phyloP scores from a whole-genome alignment of 768 basidiomycete species.

The Boletus rubropictus region DNA sequence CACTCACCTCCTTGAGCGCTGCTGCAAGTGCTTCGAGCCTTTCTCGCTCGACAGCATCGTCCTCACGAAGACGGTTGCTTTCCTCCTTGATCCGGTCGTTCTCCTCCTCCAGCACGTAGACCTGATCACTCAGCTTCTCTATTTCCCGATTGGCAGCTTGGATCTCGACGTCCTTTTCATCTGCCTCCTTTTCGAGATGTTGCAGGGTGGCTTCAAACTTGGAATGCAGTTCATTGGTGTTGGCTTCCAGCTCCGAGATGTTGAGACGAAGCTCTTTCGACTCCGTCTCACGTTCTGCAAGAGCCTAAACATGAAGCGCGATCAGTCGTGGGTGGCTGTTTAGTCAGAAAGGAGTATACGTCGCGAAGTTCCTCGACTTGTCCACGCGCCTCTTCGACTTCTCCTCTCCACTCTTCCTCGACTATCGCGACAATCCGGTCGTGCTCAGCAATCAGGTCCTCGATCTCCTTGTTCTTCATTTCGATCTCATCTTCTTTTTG shows the following conservation, averaged over 20 bases:
- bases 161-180: constrained; percentile 76
- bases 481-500: constrained; percentile 86
- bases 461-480: constrained; percentile 68
- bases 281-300: constrained; percentile 76
- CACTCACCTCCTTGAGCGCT: constrained; percentile 74
- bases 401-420: constrained; percentile 83
- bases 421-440: constrained; percentile 65
- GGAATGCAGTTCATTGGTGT: constrained; percentile 59
- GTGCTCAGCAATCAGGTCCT: constrained; percentile 72
- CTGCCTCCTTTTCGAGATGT: constrained; percentile 72
- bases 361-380: constrained; percentile 78
- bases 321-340: not conserved
- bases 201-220: constrained; percentile 72
- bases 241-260: constrained; percentile 69
- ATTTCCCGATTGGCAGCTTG: constrained; percentile 69
- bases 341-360: constrained; percentile 35
- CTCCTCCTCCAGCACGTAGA: constrained; percentile 85
- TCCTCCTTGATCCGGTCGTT: constrained; percentile 74
- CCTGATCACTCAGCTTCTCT: constrained; percentile 71
- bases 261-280: constrained; percentile 67
- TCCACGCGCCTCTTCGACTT: constrained; percentile 72
- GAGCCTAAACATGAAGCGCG: constrained; percentile 39
- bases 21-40: constrained; percentile 58
- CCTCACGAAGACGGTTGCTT: constrained; percentile 58
- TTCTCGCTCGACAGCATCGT: constrained; percentile 67